A percentile compares a stretch with the other conserved stretches of the same genome.
These are phyloP conservation scores for Patellifolia procumbens DNA, from an alignment of 179 eudicot genomes.

Conservation along the genomic window DNA sequence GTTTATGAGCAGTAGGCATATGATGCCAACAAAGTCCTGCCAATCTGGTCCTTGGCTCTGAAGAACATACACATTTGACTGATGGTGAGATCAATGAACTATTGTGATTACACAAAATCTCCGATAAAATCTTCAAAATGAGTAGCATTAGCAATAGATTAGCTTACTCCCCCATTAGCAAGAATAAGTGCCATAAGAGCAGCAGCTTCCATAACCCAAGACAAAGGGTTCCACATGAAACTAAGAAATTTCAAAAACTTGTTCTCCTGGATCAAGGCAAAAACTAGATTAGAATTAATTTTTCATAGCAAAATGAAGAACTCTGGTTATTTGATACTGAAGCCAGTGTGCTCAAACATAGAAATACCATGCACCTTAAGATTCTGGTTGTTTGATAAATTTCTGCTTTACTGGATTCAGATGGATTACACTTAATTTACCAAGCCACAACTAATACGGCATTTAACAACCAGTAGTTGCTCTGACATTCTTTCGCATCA, in stretches of 20 bases:
- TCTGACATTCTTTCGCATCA: not conserved
- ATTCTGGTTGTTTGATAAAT: not conserved
- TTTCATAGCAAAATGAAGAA: not conserved
- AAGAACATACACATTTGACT: slow-evolving; percentile 14
- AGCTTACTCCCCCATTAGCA: slow-evolving; percentile 54
- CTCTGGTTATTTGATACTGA: not conserved
- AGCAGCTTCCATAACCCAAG: slow-evolving; percentile 65
- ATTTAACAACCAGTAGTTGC: no score
- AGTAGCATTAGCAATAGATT: slow-evolving; percentile 5
- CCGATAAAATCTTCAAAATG: not conserved
- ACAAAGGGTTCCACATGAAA: slow-evolving; percentile 61
- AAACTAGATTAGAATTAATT: not conserved
- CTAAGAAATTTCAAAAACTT: slow-evolving; percentile 51
- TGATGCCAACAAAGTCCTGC: slow-evolving; percentile 68
- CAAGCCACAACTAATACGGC: not conserved
- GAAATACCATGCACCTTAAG: not conserved
- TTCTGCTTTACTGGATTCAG: not conserved
- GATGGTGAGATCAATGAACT: not conserved
- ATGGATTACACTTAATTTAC: not conserved
- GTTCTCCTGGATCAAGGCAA: slow-evolving; percentile 43
- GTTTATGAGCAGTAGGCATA: slow-evolving; percentile 55
- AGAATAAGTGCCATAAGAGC: slow-evolving; percentile 54
- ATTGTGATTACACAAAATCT: not conserved
- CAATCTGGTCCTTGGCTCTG: slow-evolving; percentile 71
- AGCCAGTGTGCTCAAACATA: not conserved